Evolutionary conservation across 2,329 filamentous ascomycete species (phyloP).

Genomic region (Metarhizium guizhouense): DNA sequence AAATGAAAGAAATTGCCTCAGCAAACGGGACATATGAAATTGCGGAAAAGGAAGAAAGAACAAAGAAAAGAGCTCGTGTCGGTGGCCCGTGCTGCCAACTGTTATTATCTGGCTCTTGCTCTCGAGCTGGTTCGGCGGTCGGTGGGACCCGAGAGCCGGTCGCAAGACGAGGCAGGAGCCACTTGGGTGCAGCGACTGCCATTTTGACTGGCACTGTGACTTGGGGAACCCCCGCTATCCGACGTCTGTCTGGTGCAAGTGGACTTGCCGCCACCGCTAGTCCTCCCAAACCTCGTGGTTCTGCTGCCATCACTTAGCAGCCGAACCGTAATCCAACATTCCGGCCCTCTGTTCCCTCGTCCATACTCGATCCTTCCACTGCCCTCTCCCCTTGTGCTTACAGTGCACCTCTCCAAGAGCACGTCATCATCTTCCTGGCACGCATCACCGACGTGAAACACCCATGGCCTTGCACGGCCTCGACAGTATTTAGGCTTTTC

Average conservation of each 20-base stretch:
- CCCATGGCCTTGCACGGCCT: background rate
- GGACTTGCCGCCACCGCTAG: background rate
- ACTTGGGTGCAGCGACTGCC: background rate
- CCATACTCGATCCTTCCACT: background rate
- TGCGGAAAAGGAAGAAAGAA: too few species aligned
- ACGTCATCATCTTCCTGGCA: constrained; percentile 3
- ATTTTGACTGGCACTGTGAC: background rate
- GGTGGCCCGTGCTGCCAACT: too few species aligned
- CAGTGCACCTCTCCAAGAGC: background rate
- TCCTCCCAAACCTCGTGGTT: background rate
- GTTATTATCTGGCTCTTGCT: too few species aligned
- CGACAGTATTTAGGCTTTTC: background rate
- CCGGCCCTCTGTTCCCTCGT: background rate
- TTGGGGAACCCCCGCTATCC: background rate
- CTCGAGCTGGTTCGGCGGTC: background rate
- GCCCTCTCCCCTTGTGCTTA: background rate
- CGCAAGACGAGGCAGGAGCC: background rate
- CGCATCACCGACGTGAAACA: background rate
- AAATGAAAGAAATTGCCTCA: too few species aligned
- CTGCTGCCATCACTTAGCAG: background rate
- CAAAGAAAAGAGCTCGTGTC: too few species aligned
- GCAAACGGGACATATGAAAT: too few species aligned
- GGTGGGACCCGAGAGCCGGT: background rate
- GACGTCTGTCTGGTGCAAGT: background rate
- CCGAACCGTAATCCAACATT: background rate